These are phyloP conservation scores for Clathrospora elynae DNA, from an alignment of 2,329 filamentous ascomycete genomes.

Conservation along the genomic window DNA sequence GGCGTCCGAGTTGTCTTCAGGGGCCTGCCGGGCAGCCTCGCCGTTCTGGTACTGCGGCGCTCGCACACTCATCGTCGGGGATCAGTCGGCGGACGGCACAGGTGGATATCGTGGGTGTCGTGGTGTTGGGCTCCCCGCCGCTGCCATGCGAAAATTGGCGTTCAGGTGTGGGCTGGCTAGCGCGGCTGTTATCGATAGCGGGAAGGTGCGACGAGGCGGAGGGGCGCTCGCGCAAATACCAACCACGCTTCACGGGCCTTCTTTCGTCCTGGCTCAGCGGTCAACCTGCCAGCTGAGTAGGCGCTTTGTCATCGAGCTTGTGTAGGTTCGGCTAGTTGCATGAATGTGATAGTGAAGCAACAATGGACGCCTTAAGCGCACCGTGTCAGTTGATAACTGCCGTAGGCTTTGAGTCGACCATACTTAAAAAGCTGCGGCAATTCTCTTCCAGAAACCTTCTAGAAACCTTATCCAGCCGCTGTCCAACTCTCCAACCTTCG, in stretches of 20 bases:
- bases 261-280: slow-evolving; percentile 4
- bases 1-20: slow-evolving; percentile 84
- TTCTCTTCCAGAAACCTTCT: slow-evolving; percentile 17
- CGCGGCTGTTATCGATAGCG: slow-evolving; percentile 27
- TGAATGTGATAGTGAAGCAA: slow-evolving; percentile 9
- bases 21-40: slow-evolving; percentile 42
- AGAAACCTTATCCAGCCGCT: slow-evolving; percentile 12
- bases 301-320: not conserved
- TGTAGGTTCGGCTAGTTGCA: slow-evolving; percentile 14
- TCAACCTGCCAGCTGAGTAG: not conserved
- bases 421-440: slow-evolving; percentile 17
- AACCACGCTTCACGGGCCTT: slow-evolving; percentile 4
- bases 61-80: slow-evolving; percentile 29
- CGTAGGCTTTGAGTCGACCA: not conserved
- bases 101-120: slow-evolving; percentile 13
- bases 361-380: slow-evolving; percentile 5
- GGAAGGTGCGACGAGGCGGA: not conserved
- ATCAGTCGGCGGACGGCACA: slow-evolving; percentile 11
- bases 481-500: slow-evolving; percentile 12
- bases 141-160: slow-evolving; percentile 21
- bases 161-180: slow-evolving; percentile 22
- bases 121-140: slow-evolving; percentile 22
- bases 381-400: slow-evolving; percentile 1
- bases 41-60: slow-evolving; percentile 48
- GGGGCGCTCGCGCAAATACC: slow-evolving; percentile 5